Evolutionary conservation across 441 rosid species (phyloP), one percentile per base, ranked within the genome.

Genomic region (Erysimum pusillum): DNA sequence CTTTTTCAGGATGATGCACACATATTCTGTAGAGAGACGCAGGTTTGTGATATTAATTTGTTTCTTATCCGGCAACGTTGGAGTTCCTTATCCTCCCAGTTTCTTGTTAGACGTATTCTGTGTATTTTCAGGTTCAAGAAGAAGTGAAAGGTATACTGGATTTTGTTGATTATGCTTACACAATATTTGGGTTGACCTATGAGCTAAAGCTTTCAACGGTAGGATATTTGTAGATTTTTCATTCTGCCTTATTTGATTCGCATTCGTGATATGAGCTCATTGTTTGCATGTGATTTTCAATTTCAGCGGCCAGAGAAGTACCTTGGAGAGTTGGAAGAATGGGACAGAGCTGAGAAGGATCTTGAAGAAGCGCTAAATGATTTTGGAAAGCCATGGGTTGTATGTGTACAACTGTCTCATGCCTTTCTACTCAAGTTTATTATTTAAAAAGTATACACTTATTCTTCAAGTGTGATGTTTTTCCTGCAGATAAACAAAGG

Each of bases 121-220:
- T 64, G 45, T 76, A 28, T 74, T 81, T 86, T 63, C 90, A 96
- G 98, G 84, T 96, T 57, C 89, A 87, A 78, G 88, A 89, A 5
- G 97, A 96, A 92, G 99, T 92, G 72, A 88, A 73, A 76, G 90
- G 82, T 60, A 96, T 86, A 75, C 81, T 96, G 70, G 92, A 92
- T 32, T 96, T 96, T 85, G 87, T 96, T 76, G 84, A 91, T 73
- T 86, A 91, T 79, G 81, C 69, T 4, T 93, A 96, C 73, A 63
- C 42, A 45, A 32, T 90, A 64, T 91, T 91, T 76, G 92, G 98
- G 42, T 93, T 96, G 85, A 89, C 96, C 65, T 94, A 90, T 83
- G 98, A 96, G 48, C 84, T 96, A 81, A 92, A 96, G 86, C 84
- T 94, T 69, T 96, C 99, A 62, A 94, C 97, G 84, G 98, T 94